These are phyloP conservation scores for Vaucheria bursata DNA, from an alignment of 352 stramenopile genomes.

Conservation along the genomic window DNA sequence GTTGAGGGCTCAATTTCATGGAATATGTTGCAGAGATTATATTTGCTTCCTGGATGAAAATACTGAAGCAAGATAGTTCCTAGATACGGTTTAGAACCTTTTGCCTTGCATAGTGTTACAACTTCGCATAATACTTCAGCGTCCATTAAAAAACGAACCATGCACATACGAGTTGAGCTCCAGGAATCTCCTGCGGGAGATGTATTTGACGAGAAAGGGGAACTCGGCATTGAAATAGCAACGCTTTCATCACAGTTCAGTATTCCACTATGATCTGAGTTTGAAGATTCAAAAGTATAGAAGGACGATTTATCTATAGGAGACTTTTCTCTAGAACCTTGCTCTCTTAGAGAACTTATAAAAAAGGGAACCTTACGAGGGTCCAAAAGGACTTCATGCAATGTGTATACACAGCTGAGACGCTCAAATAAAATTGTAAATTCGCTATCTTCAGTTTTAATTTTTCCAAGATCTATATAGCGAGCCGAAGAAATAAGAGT, in stretches of 20 bases:
- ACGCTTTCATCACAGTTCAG: constrained; percentile 12
- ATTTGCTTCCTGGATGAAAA: neutral
- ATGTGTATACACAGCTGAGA: constrained; percentile 3
- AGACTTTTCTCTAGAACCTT: too few relatives aligned
- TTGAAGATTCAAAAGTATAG: neutral
- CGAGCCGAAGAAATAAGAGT: constrained; percentile 17
- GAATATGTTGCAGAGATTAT: neutral
- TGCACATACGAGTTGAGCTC: too few relatives aligned
- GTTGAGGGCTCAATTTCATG: neutral
- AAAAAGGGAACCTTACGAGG: constrained; percentile 31
- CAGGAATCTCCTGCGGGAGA: too few relatives aligned
- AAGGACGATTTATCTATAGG: neutral
- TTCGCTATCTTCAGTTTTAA: neutral
- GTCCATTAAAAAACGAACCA: neutral
- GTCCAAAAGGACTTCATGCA: constrained; percentile 26
- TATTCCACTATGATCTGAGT: constrained; percentile 19
- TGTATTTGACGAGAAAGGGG: too few relatives aligned
- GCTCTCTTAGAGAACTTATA: constrained; percentile 26
- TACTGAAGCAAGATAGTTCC: constrained; percentile 2
- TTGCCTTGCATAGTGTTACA: neutral
- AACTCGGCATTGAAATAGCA: too few relatives aligned
- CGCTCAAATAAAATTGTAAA: constrained; percentile 36
- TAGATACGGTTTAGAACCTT: neutral
- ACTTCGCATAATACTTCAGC: neutral
- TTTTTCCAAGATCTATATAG: neutral